phyloP scores from a whole-genome alignment of 352 stramenopile species.

The Phytophthora pistaciae region DNA sequence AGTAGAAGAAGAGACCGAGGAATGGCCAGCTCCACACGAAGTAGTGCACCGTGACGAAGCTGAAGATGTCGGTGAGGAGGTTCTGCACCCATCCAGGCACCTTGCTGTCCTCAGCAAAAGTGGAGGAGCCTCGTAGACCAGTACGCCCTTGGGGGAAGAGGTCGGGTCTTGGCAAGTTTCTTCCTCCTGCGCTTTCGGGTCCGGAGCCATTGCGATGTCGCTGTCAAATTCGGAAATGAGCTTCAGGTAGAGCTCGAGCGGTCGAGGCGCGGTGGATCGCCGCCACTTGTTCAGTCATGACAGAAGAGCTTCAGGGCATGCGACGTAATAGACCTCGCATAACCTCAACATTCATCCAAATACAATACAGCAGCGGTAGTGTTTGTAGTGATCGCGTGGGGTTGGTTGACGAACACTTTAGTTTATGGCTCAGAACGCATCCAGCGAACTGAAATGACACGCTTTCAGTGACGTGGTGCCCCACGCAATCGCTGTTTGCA shows the following conservation, averaged over 20 bases:
- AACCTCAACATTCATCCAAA: not conserved
- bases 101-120: slow-evolving; percentile 32
- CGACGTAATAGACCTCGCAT: slow-evolving; percentile 5
- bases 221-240: slow-evolving; percentile 17
- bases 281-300: slow-evolving; percentile 4
- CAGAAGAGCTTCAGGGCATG: not conserved
- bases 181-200: slow-evolving; percentile 2
- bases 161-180: not conserved
- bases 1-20: slow-evolving; percentile 40
- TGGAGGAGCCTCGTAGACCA: slow-evolving; percentile 39
- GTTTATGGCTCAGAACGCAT: not conserved
- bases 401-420: not conserved
- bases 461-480: slow-evolving; percentile 1
- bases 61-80: slow-evolving; percentile 36
- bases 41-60: slow-evolving; percentile 54
- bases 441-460: not conserved
- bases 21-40: slow-evolving; percentile 45
- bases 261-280: not conserved
- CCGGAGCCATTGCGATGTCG: not conserved
- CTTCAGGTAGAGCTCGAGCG: not conserved
- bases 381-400: slow-evolving; percentile 11
- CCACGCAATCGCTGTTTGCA: slow-evolving; percentile 4
- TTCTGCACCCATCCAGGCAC: slow-evolving; percentile 39
- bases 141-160: not conserved
- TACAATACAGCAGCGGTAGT: not conserved